Evolutionary conservation across 208 protist species (phyloP).

Genomic region (Trypanosoma grayi): DNA sequence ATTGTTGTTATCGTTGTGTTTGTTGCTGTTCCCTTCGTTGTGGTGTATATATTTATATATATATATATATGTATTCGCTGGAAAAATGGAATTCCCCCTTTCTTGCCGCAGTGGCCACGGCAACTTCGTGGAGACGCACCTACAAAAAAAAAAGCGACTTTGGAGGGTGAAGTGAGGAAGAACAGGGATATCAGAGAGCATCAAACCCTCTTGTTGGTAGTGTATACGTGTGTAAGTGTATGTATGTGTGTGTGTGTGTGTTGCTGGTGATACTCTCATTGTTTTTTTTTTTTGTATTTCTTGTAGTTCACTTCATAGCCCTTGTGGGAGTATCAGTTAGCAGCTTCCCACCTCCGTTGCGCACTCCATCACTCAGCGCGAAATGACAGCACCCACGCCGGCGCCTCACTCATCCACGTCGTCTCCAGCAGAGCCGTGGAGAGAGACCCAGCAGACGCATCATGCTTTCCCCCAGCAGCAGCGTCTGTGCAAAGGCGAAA

Average conservation of each 20-base stretch:
- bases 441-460: constrained; percentile 1
- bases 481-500: constrained; percentile 42
- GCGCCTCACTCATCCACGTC: constrained; percentile 68
- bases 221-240: not conserved
- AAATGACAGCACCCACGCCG: constrained; percentile 62
- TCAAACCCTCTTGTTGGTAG: not conserved
- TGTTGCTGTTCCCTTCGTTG: too few relatives aligned
- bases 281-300: too few relatives aligned
- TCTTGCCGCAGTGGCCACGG: too few relatives aligned
- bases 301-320: not conserved
- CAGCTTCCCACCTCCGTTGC: constrained; percentile 3
- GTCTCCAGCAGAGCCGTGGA: constrained; percentile 39
- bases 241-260: constrained; percentile 7
- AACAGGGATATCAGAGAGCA: too few relatives aligned
- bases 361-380: not conserved
- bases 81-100: too few relatives aligned
- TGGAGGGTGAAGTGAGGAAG: not conserved
- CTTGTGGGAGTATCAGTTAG: not conserved
- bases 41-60: too few relatives aligned
- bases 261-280: not conserved
- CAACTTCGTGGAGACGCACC: too few relatives aligned
- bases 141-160: constrained; percentile 21
- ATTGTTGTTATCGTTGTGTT: not conserved
- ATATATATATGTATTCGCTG: too few relatives aligned
- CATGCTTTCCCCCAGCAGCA: constrained; percentile 8